Base-by-base conservation (phyloP, 2,329 filamentous ascomycete species). In the Xylaria polymorpha region DNA sequence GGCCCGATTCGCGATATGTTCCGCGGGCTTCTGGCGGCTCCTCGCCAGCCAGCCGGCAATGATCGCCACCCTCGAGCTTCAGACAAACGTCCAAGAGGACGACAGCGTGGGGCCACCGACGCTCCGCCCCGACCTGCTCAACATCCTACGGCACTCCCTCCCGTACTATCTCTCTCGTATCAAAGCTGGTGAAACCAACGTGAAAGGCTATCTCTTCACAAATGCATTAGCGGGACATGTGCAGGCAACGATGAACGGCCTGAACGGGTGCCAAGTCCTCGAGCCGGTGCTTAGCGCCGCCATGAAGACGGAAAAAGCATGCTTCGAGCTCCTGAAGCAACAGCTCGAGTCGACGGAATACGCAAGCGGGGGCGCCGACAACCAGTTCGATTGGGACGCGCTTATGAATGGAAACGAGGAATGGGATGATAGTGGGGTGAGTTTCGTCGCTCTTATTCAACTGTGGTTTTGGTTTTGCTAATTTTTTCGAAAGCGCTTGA, bases 181-280 rank as follows among this genome's bases (percentile, higher is more conserved):
- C n/a, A 71, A 80, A 55, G 80, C 79, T 0, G 87, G 85, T 1
- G 85, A 88, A 75, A 88, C 85, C 0, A 89, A 88, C 64, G 77
- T 85, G 22, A 89, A 88, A 70, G 84, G 84, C 0, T 83, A 84
- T 48, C 58, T 89, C 20, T 79, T 88, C 14, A 69, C 78, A 1
- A 74, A 74, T 9, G 72, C 83, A 14, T 72, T 85, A 0, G 72
- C 72, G 5, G 79, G 81, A 0, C 81, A 87, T 51, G 77, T 88
- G 0, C 78, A 84, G 3, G 82, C 78, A 0, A 74, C 86, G 1
- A 75, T 80, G 67, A 74, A 73, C 3, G 82, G 84, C 0, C 12
- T 81, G 0, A 67, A 68, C 0, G 78, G 78, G 6, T 75, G 81
- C 0, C 80, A 83, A 7, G 41, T 84, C 0, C 59, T 79, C 0